Conservation (phyloP, 495 filamentous ascomycete genomes). For the Xylaria grammica region DNA sequence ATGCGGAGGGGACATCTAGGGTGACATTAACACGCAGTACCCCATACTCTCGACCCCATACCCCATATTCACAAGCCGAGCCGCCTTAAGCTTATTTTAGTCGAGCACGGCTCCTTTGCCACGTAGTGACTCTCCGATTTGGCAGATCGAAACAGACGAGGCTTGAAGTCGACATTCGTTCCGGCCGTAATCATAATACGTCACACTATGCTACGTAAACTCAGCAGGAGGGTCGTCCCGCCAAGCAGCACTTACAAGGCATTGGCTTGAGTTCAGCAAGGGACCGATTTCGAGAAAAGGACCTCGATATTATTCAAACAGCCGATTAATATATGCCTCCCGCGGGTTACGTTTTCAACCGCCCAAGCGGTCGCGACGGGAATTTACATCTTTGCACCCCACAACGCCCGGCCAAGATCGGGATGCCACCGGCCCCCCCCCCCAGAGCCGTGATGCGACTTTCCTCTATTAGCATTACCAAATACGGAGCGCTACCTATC, state of each 20-base stretch:
- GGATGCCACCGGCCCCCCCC: not conserved
- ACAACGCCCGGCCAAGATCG: not conserved
- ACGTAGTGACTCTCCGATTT: not conserved
- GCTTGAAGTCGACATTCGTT: not conserved
- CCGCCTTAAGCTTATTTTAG: not conserved
- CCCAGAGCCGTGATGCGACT: not conserved
- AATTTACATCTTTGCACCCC: not conserved
- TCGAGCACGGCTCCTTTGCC: not conserved
- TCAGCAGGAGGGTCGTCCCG: no score
- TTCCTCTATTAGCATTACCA: not conserved
- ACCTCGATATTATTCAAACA: not conserved
- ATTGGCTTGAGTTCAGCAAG: not conserved
- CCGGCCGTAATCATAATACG: not conserved
- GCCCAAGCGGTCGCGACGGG: no score
- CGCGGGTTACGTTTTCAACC: no score
- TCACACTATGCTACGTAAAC: not conserved
- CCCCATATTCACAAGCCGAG: conserved; percentile 1
- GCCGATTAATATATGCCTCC: not conserved
- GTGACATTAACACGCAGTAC: not conserved
- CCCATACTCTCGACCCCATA: not conserved
- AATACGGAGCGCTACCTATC: no score
- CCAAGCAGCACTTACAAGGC: not conserved
- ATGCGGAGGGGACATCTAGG: not conserved
- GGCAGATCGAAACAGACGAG: not conserved
- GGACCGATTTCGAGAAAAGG: not conserved